These are phyloP conservation scores for Sphagnurus paluster DNA, from an alignment of 1,284 basidiomycete genomes.

Conservation along the genomic window DNA sequence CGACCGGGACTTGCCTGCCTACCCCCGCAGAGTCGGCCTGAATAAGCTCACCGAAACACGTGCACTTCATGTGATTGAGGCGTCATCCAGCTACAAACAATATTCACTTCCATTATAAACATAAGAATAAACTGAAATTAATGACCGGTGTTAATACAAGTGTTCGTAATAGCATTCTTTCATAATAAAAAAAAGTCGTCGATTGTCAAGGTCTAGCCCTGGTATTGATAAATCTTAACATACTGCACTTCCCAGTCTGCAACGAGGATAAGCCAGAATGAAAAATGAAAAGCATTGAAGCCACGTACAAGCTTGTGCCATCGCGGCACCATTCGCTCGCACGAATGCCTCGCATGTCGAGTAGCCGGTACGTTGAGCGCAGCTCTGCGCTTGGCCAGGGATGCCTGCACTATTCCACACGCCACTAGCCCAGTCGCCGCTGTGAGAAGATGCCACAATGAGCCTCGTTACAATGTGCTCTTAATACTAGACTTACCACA, in stretches of 20 bases:
- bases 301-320: conserved; percentile 76
- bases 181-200: not conserved
- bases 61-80: not conserved
- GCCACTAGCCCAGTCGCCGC: conserved; percentile 85
- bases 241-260: conserved; percentile 77
- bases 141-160: not conserved
- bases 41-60: not conserved
- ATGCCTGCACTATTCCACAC: conserved; percentile 73
- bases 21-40: too few relatives aligned
- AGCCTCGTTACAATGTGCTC: conserved; percentile 1
- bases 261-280: conserved; percentile 6
- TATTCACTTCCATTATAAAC: not conserved
- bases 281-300: conserved; percentile 7
- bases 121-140: conserved; percentile 1
- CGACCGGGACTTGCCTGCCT: too few relatives aligned
- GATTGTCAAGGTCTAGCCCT: conserved; percentile 16
- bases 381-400: conserved; percentile 80
- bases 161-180: conserved; percentile 3
- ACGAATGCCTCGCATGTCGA: conserved; percentile 79
- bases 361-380: conserved; percentile 80
- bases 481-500: conserved; percentile 54
- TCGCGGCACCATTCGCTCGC: conserved; percentile 64
- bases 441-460: conserved; percentile 26
- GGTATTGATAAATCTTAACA: conserved; percentile 60
- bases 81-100: not conserved